A percentile compares a stretch with the other conserved stretches of the same genome.
phyloP scores from a whole-genome alignment of 2,329 filamentous ascomycete genomes.

The Exophiala oligosperma region DNA sequence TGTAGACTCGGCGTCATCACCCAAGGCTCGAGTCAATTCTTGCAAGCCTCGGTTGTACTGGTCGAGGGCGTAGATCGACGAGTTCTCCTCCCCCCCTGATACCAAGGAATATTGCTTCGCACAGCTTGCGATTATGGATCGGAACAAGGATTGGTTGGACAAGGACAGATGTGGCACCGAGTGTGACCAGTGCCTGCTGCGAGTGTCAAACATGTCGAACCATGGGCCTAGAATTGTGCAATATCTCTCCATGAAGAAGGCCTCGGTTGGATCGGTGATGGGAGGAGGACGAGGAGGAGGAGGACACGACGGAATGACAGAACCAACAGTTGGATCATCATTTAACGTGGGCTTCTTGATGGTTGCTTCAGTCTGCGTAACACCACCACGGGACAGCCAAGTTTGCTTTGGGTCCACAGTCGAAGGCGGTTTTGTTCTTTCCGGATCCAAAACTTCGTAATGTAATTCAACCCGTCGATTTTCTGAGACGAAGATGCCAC shows the following conservation, averaged over 20 bases:
- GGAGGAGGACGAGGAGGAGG: neutral
- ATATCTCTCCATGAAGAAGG: conserved; percentile 7
- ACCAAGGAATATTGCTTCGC: conserved; percentile 6
- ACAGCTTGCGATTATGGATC: conserved; percentile 3
- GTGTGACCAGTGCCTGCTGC: neutral
- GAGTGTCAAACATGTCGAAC: conserved; percentile 8
- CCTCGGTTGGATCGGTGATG: neutral
- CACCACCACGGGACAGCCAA: neutral
- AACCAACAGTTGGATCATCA: neutral
- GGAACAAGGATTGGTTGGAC: conserved; percentile 1
- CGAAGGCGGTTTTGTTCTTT: neutral
- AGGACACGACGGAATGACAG: too few species aligned
- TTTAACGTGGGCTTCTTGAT: neutral
- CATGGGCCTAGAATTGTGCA: conserved; percentile 3
- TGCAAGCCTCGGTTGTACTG: conserved; percentile 1
- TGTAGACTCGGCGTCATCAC: neutral
- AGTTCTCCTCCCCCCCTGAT: neutral
- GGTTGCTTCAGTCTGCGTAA: neutral
- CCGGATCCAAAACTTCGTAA: neutral
- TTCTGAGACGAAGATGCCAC: neutral
- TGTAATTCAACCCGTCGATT: conserved; percentile 3
- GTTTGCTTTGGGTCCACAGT: neutral
- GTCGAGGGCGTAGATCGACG: neutral
- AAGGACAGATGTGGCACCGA: conserved; percentile 4
- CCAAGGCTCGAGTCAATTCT: conserved; percentile 9